Evolutionary conservation across 169 alveolate genomes (phyloP).

Genomic region (Cryptosporidium sp.): DNA sequence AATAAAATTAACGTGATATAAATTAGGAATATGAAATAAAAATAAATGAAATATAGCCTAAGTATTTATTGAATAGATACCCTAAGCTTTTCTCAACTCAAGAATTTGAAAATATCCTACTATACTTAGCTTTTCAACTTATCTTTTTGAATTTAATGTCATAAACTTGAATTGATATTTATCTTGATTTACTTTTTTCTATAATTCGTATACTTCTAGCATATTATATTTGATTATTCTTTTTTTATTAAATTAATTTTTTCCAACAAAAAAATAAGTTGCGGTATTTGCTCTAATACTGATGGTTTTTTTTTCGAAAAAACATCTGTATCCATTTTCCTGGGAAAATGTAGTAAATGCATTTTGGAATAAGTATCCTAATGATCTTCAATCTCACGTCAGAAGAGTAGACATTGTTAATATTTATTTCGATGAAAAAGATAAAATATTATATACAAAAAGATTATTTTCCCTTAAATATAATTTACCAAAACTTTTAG

Average conservation of each 20-base stretch:
- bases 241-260: neutral
- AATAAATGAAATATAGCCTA: neutral
- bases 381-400: slow-evolving; percentile 48
- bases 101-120: too few relatives aligned
- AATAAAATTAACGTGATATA: neutral
- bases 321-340: slow-evolving; percentile 5
- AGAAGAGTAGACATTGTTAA: slow-evolving; percentile 36
- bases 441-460: neutral
- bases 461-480: slow-evolving; percentile 37
- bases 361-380: slow-evolving; percentile 56
- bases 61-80: too few relatives aligned
- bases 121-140: too few relatives aligned
- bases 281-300: neutral
- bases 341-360: slow-evolving; percentile 44
- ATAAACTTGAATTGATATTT: too few relatives aligned
- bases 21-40: neutral
- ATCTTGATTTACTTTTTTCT: neutral
- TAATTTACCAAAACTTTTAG: slow-evolving; percentile 1
- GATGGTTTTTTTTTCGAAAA: slow-evolving; percentile 32
- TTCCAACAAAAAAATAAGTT: neutral
- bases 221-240: neutral
- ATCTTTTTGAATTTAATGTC: too few relatives aligned
- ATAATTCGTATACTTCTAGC: neutral
- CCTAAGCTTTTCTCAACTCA: too few relatives aligned
- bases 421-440: slow-evolving; percentile 11